Evolutionary conservation across 768 basidiomycete genomes (phyloP), one percentile per base, ranked within the genome.

Genomic region (Hygrophorus russula): DNA sequence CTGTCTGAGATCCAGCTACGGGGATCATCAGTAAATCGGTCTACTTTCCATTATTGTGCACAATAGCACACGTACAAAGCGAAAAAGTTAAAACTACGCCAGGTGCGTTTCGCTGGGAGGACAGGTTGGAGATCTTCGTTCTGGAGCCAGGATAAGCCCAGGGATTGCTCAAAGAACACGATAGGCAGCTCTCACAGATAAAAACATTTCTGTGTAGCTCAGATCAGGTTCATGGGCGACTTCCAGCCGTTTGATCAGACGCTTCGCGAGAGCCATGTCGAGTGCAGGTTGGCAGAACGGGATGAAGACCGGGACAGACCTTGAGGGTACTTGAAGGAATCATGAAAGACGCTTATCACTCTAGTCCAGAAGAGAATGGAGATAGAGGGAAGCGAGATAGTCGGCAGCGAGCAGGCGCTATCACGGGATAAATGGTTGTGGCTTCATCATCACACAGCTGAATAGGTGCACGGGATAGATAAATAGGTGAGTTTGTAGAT

Each of bases 121-220:
- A 85, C 82, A n/a, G 84, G 84, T 15, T 71, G 61, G 28, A 86
- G 64, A 57, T 88, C 83, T 45, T 83, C 74, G 49, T 81, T 83
- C 80, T 82, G 50, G 10, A 28, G 44, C 50, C 12, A 41, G 29
- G 29, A 51, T 37, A 19, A 39, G 34, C 50, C 35, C 52, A 30
- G 33, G 27, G 31, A 32, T 36, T 13, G 39, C 5, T 41, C 45
- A 12, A 31, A 45, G 20, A 42, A 32, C 28, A 33, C 20, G 44
- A 46, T 29, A 42, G 3, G 24, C 24, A 32, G 48, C 20, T 58
- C 69, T 47, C 46, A 80, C 77, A 43, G 68, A 67, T 52, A 84
- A 64, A 57, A 82, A 78, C 41, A 76, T 60, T 55, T 82, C 67
- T 36, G 60, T 63, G 46, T 72, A 67, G 20, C 73, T 70, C 52